Evolutionary conservation across 805 yeast genomes (phyloP).

Genomic region (Cyberlindnera saturnus): DNA sequence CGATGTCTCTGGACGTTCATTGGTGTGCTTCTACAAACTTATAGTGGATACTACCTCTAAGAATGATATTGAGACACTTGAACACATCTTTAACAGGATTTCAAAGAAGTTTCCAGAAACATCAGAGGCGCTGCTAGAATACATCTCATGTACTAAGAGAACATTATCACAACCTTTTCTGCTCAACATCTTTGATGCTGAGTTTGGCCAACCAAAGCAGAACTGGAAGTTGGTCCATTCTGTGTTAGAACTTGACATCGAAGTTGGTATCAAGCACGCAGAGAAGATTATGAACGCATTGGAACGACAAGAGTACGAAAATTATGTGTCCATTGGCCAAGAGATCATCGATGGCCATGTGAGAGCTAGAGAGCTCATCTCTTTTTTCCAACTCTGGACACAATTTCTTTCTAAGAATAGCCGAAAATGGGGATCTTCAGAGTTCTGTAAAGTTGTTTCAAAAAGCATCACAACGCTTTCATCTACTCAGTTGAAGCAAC

Average conservation of each 20-base stretch:
- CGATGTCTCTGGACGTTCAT: constrained; percentile 10
- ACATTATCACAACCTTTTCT: constrained; percentile 49
- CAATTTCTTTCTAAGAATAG: constrained; percentile 4
- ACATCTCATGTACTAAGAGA: constrained; percentile 45
- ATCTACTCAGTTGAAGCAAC: constrained; percentile 32
- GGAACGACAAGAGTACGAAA: constrained; percentile 1
- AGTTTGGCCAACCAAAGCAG: constrained; percentile 38
- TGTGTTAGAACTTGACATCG: constrained; percentile 49
- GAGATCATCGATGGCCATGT: constrained; percentile 41
- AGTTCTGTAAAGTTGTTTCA: constrained; percentile 34
- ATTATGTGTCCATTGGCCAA: constrained; percentile 17
- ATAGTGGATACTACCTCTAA: constrained; percentile 25
- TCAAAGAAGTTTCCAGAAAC: constrained; percentile 31
- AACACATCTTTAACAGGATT: constrained; percentile 40
- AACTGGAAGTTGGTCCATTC: constrained; percentile 43
- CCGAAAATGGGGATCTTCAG: constrained; percentile 14
- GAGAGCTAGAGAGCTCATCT: constrained; percentile 50
- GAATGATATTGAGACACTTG: constrained; percentile 35
- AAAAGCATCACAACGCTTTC: constrained; percentile 40
- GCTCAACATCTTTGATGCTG: constrained; percentile 36
- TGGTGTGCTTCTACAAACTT: constrained; percentile 27
- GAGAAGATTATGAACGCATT: constrained; percentile 25
- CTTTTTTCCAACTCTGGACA: constrained; percentile 44
- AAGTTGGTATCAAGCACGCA: constrained; percentile 46
- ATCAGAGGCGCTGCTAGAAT: constrained; percentile 37